Percentiles rank a stretch among this genome's conserved stretches.
These are phyloP conservation scores for Schizosaccharomyces osmophilus DNA, from an alignment of 805 yeast species.

Conservation along the genomic window DNA sequence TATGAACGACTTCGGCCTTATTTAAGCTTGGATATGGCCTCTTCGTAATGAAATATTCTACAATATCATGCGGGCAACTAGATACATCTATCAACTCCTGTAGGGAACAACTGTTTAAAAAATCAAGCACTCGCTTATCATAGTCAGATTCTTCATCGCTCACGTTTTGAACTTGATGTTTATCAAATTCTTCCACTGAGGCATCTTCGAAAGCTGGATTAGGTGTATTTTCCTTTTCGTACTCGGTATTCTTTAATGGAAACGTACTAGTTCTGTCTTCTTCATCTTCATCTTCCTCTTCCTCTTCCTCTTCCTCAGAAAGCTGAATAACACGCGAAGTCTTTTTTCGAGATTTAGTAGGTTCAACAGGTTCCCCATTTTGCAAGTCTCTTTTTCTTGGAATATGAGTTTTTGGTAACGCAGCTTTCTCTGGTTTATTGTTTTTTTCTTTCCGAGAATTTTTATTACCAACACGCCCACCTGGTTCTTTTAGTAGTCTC, in stretches of 20 bases:
- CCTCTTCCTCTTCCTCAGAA: not conserved
- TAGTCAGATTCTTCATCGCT: conserved; percentile 19
- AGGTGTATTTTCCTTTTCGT: not conserved
- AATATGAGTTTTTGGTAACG: not conserved
- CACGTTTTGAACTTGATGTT: not conserved
- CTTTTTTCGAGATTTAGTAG: not conserved
- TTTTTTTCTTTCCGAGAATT: not conserved
- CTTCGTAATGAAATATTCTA: conserved; percentile 32
- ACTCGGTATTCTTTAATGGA: not conserved
- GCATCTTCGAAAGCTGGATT: no score
- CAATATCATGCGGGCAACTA: conserved; percentile 40
- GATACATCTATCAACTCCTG: conserved; percentile 65
- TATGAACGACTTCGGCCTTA: conserved; percentile 24
- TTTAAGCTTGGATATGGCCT: conserved; percentile 53
- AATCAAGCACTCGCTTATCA: conserved; percentile 44
- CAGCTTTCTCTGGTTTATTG: not conserved
- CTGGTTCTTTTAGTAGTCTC: not conserved
- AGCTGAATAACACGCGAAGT: not conserved
- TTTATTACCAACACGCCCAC: not conserved
- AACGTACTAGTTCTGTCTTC: not conserved
- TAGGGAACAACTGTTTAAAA: conserved; percentile 51
- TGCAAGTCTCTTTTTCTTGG: not conserved
- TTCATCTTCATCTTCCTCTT: not conserved
- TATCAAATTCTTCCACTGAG: not conserved
- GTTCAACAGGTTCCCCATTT: no score